A percentile compares a stretch with the other conserved stretches of the same genome.
phyloP scores from a whole-genome alignment of 495 filamentous ascomycete genomes.

The Rhypophila decipiens region DNA sequence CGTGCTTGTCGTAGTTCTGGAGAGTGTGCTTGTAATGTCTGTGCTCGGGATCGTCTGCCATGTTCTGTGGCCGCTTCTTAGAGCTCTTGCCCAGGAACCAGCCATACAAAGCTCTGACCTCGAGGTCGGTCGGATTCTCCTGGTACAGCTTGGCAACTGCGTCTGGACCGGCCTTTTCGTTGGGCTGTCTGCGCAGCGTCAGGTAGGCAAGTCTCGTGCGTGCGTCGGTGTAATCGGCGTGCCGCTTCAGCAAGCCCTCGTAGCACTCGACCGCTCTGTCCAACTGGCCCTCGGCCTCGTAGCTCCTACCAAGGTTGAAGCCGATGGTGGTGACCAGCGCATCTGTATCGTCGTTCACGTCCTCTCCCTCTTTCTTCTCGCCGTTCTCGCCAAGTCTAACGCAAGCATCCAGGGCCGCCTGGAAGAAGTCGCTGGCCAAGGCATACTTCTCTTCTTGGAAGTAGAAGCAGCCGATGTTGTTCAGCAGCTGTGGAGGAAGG shows the following conservation, averaged over 20 bases:
- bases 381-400: constrained; percentile 64
- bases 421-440: constrained; percentile 77
- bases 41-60: constrained; percentile 84
- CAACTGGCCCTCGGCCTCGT: constrained; percentile 73
- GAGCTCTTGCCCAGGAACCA: constrained; percentile 84
- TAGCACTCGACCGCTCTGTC: constrained; percentile 85
- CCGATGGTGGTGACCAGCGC: constrained; percentile 88
- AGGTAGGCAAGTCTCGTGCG: constrained; percentile 84
- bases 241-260: constrained; percentile 71
- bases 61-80: constrained; percentile 69
- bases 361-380: too few relatives aligned
- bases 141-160: constrained; percentile 75
- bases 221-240: constrained; percentile 88
- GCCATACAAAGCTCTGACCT: constrained; percentile 84
- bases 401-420: constrained; percentile 81
- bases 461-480: constrained; percentile 94
- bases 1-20: constrained; percentile 92
- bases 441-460: constrained; percentile 79
- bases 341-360: constrained; percentile 76
- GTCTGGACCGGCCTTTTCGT: constrained; percentile 80
- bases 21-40: constrained; percentile 94
- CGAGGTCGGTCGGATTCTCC: constrained; percentile 70
- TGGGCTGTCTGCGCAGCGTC: constrained; percentile 72
- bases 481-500: constrained; percentile 83
- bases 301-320: constrained; percentile 94